A percentile compares a stretch with the other conserved stretches of the same genome.
These are phyloP conservation scores for Termitomyces sp. DNA, from an alignment of 768 basidiomycete genomes.

Conservation along the genomic window DNA sequence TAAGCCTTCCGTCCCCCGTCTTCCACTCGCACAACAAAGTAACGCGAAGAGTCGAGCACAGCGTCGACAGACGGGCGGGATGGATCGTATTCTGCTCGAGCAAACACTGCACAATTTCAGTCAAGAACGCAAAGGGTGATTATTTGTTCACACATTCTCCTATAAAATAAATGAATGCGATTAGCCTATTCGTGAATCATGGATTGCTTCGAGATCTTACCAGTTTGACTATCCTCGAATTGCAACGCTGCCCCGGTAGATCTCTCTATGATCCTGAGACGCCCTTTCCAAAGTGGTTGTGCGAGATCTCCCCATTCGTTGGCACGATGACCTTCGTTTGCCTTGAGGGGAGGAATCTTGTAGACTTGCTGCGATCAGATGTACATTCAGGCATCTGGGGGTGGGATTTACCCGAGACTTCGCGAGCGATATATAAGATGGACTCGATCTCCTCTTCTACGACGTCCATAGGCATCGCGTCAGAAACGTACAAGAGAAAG, in stretches of 20 bases:
- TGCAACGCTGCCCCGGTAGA: conserved; percentile 60
- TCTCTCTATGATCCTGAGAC: conserved; percentile 80
- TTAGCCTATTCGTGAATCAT: not conserved
- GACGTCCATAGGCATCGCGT: conserved; percentile 36
- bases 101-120: conserved; percentile 60
- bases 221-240: conserved; percentile 77
- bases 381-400: not conserved
- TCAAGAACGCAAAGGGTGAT: conserved; percentile 7
- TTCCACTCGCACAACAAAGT: conserved; percentile 90
- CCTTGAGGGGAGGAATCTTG: conserved; percentile 83
- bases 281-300: conserved; percentile 85
- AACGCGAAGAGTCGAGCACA: conserved; percentile 92
- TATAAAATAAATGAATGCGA: conserved; percentile 18
- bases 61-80: conserved; percentile 83
- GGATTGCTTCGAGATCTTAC: conserved; percentile 34
- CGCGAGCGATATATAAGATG: conserved; percentile 83
- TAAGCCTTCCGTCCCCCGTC: conserved; percentile 85
- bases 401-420: conserved; percentile 69
- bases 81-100: conserved; percentile 76
- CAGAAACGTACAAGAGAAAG: not conserved
- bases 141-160: conserved; percentile 59
- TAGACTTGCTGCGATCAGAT: conserved; percentile 51
- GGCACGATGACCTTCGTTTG: conserved; percentile 86
- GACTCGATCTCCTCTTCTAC: conserved; percentile 81
- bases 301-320: conserved; percentile 89